Conservation (phyloP, 495 filamentous ascomycete species). For the Staphylotrichum tortipilum region DNA sequence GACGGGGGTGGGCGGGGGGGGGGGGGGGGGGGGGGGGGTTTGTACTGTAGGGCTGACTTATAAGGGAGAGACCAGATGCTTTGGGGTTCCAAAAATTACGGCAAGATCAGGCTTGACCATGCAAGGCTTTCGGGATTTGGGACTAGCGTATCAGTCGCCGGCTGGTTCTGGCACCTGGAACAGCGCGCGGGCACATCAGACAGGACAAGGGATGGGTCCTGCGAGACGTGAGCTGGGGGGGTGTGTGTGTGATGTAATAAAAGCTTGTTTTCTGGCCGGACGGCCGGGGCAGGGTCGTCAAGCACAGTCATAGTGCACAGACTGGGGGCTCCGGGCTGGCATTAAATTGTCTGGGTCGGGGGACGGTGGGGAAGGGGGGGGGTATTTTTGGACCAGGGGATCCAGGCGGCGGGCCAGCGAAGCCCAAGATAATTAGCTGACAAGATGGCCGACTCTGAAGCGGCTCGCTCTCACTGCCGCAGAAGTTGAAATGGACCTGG, state of each 20-base stretch:
- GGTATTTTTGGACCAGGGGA: slow-evolving; percentile 6
- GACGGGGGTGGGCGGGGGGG: too few species aligned
- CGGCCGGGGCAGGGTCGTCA: background rate
- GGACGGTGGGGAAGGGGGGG: too few species aligned
- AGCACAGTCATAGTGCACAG: background rate
- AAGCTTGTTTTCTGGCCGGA: background rate
- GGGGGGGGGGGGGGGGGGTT: too few species aligned
- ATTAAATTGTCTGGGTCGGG: background rate
- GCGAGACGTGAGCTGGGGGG: background rate
- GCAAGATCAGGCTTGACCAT: slow-evolving; percentile 15
- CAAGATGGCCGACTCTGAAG: background rate
- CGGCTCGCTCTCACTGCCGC: slow-evolving; percentile 1
- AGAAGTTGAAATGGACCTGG: background rate
- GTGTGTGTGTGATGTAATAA: background rate
- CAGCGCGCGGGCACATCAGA: background rate
- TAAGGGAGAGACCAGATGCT: slow-evolving; percentile 15
- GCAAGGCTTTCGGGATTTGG: slow-evolving; percentile 27
- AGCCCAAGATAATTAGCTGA: slow-evolving; percentile 2
- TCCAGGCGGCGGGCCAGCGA: background rate
- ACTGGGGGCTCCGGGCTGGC: background rate
- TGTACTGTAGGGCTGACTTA: slow-evolving; percentile 31
- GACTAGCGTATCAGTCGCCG: slow-evolving; percentile 20
- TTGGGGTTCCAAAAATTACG: slow-evolving; percentile 9
- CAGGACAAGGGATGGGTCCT: background rate
- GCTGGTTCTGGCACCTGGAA: slow-evolving; percentile 1